Evolutionary conservation across 768 basidiomycete species (phyloP).

Genomic region (Kwoniella sp.): DNA sequence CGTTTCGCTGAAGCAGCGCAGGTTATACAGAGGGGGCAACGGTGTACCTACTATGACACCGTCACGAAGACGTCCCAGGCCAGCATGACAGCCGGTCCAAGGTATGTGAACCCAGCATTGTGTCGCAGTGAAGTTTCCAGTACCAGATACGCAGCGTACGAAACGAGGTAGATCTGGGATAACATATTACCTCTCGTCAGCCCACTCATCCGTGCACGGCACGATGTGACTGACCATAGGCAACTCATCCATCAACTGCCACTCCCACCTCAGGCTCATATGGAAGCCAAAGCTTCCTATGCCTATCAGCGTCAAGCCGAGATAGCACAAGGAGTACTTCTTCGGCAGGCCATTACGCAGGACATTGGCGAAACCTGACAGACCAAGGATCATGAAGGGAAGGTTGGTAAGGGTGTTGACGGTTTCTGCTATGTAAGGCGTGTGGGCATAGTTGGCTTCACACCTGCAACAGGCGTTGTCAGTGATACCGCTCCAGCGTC

Average conservation of each 20-base stretch:
- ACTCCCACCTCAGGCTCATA: constrained; percentile 67
- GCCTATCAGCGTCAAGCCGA: constrained; percentile 65
- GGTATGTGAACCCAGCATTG: constrained; percentile 25
- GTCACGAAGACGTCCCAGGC: constrained; percentile 63
- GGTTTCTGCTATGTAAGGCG: constrained; percentile 71
- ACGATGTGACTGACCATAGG: constrained; percentile 57
- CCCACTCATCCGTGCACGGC: not conserved
- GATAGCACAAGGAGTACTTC: constrained; percentile 46
- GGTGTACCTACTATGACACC: constrained; percentile 63
- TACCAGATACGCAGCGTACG: constrained; percentile 60
- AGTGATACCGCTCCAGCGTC: too few relatives aligned
- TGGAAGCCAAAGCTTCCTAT: constrained; percentile 75
- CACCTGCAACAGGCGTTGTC: constrained; percentile 24
- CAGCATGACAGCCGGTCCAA: constrained; percentile 37
- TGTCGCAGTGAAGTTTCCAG: constrained; percentile 52
- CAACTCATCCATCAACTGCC: constrained; percentile 71
- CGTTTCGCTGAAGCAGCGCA: not conserved
- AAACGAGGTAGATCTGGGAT: constrained; percentile 60
- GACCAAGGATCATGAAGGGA: constrained; percentile 58
- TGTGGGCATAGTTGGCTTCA: constrained; percentile 73
- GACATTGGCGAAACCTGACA: constrained; percentile 54
- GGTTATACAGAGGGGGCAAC: not conserved
- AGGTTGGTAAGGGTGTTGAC: constrained; percentile 71
- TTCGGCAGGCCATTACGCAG: constrained; percentile 47
- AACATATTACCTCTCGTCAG: not conserved